These are phyloP conservation scores for Xylaria sp. DNA, from an alignment of 2,329 filamentous ascomycete species.

Conservation along the genomic window DNA sequence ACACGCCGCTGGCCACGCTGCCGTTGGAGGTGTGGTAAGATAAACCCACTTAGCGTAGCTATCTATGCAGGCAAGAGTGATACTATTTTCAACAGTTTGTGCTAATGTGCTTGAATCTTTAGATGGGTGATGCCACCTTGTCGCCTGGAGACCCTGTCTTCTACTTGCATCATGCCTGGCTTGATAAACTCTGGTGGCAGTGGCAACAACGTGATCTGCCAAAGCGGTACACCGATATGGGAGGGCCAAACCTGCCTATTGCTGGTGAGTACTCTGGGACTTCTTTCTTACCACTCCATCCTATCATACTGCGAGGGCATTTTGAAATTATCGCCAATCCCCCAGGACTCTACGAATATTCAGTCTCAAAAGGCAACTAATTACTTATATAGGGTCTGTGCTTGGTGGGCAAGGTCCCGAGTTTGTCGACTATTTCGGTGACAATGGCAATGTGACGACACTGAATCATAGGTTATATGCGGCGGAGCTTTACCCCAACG, in stretches of 20 bases:
- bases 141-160: slow-evolving; percentile 51
- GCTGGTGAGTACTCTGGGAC: slow-evolving; percentile 5
- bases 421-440: slow-evolving; percentile 34
- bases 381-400: slow-evolving; percentile 12
- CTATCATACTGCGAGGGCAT: neutral
- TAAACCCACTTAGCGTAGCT: neutral
- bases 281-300: neutral
- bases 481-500: slow-evolving; percentile 20
- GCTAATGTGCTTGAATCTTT: neutral
- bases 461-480: slow-evolving; percentile 25
- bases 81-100: neutral
- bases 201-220: slow-evolving; percentile 44
- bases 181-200: slow-evolving; percentile 48
- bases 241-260: slow-evolving; percentile 37
- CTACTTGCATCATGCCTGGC: slow-evolving; percentile 46
- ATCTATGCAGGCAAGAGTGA: neutral
- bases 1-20: slow-evolving; percentile 26
- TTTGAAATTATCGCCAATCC: neutral
- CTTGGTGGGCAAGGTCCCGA: slow-evolving; percentile 24
- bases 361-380: neutral
- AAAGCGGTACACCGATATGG: slow-evolving; percentile 42
- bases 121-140: slow-evolving; percentile 35
- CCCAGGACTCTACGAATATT: neutral
- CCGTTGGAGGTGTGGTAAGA: slow-evolving; percentile 25
- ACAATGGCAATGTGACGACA: slow-evolving; percentile 28